phyloP scores from a whole-genome alignment of 805 yeast species.

The Lachancea nothofagi region DNA sequence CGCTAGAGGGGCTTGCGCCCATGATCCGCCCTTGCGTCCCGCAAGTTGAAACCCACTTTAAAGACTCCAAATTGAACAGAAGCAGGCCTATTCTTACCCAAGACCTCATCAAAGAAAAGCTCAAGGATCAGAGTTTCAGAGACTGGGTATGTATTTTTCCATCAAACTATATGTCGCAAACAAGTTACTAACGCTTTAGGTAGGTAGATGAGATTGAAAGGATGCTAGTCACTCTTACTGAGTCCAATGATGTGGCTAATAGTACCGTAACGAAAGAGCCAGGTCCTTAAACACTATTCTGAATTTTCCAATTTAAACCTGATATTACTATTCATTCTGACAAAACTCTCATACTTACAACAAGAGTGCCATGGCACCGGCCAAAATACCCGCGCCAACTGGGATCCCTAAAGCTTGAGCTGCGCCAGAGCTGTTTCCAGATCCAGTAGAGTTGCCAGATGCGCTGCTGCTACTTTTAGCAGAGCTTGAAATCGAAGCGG shows the following conservation, averaged over 20 bases:
- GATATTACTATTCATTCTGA: not conserved
- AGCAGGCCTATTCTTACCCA: slow-evolving; percentile 5
- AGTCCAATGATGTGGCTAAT: too few species aligned
- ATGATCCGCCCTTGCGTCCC: not conserved
- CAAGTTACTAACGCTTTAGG: not conserved
- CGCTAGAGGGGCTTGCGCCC: slow-evolving; percentile 1
- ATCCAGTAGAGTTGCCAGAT: slow-evolving; percentile 6
- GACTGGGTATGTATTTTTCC: slow-evolving; percentile 24
- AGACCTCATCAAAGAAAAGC: slow-evolving; percentile 19
- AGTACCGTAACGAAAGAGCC: too few species aligned
- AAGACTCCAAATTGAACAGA: not conserved
- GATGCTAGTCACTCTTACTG: not conserved
- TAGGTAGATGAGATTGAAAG: slow-evolving; percentile 10
- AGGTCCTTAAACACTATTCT: too few species aligned
- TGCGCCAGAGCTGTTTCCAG: slow-evolving; percentile 9
- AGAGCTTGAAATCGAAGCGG: not conserved
- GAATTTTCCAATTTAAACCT: too few species aligned
- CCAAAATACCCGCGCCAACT: slow-evolving; percentile 7
- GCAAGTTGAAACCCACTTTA: too few species aligned
- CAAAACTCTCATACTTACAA: not conserved
- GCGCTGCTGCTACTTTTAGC: slow-evolving; percentile 1
- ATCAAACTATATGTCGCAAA: not conserved
- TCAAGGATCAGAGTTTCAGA: slow-evolving; percentile 24
- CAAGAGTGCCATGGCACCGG: slow-evolving; percentile 6
- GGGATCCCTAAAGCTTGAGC: slow-evolving; percentile 5